Evolutionary conservation across 2,329 filamentous ascomycete species (phyloP).

Genomic region (Chaetoscypha palmicola): DNA sequence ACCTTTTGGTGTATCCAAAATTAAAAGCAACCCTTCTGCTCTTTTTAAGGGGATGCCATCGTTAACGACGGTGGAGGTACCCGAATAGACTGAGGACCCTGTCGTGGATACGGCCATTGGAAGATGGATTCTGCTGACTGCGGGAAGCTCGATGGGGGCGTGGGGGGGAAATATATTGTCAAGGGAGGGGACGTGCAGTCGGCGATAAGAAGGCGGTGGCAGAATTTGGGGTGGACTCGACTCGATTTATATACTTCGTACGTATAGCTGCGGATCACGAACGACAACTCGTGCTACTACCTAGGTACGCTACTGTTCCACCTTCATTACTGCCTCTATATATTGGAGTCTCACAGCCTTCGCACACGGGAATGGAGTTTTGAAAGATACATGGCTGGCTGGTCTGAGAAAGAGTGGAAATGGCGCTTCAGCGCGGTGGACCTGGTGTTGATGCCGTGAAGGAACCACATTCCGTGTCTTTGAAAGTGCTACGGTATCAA

Average conservation of each 20-base stretch:
- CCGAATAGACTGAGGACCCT: neutral
- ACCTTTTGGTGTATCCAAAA: conserved; percentile 46
- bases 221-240: conserved; percentile 8
- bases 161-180: no score
- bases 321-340: no score
- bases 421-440: conserved; percentile 29
- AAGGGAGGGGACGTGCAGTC: no score
- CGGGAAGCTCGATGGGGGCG: no score
- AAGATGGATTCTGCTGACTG: no score
- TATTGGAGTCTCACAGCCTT: no score
- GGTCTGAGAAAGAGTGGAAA: conserved; percentile 14
- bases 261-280: no score
- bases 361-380: no score
- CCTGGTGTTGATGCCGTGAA: conserved; percentile 40
- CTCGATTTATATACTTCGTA: no score
- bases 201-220: conserved; percentile 13
- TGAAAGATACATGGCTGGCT: conserved; percentile 13
- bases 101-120: conserved; percentile 1
- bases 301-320: no score
- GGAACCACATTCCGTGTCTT: conserved; percentile 70
- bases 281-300: neutral
- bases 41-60: conserved; percentile 34
- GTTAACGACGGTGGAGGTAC: no score
- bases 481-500: conserved; percentile 69
- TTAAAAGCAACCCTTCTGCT: conserved; percentile 36